Evolutionary conservation across 176 grass and related monocot genomes (phyloP), one percentile per base, ranked within the genome.

Genomic region (Secale cereale): DNA sequence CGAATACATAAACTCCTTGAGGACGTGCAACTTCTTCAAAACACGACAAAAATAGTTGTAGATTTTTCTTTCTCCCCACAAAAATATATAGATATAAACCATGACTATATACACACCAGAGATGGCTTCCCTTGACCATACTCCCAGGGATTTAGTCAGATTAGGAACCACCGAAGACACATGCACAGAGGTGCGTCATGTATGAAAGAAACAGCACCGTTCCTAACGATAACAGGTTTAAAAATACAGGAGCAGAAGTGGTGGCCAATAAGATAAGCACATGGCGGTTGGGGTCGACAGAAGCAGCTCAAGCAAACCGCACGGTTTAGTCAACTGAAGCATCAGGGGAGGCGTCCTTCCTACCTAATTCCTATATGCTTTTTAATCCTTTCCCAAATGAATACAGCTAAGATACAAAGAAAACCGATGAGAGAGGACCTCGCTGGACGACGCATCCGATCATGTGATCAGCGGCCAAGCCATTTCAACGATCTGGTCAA

Each of bases 401-500:
- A 72, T 81, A 87, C 80, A 87, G 76, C 81, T 81, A 81, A 73
- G 76, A 45, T 52, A 74, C 67, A 63, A 57, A 28, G 71, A 63
- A 59, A 68, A 7, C 8, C 63, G 50, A 74, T 33, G 89, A 78
- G 72, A 82, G 61, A 75, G 61, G 76, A 72, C 82, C 43, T 48
- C 31, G 32, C 20, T 66, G 82, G 78, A 72, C 82, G 81, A 74
- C 33, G 85, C 60, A 87, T 75, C 71, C 41, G 71, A 75, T 69
- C 78, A 89, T 80, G 85, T 76, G 78, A 22, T 20, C 52, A 70
- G 78, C 41, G 66, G 39, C 37, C 79, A 79, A 79, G 54, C 86
- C 71, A 64, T 90, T 90, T 93, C 88, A 93, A 93, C 88, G 88
- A 90, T 90, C 19, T 83, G 61, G 88, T 93, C 85, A 88, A 88